These are phyloP conservation scores for Rhipidocladum racemiflorum DNA, from an alignment of 176 grass and related monocot species.

Conservation along the genomic window DNA sequence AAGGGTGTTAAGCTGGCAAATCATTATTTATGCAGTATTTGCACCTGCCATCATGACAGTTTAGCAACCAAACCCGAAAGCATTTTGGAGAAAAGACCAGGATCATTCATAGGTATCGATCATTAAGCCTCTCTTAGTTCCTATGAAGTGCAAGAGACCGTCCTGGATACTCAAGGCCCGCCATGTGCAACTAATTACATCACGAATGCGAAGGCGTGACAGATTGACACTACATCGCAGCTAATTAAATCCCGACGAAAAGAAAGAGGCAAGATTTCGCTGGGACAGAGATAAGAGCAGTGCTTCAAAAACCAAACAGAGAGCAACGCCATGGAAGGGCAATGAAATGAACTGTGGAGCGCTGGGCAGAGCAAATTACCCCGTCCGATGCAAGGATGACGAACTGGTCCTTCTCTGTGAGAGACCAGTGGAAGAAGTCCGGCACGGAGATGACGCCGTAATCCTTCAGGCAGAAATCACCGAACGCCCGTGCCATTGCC, in stretches of 20 bases:
- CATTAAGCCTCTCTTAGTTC: slow-evolving; percentile 31
- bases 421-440: slow-evolving; percentile 87
- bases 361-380: slow-evolving; percentile 44
- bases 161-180: slow-evolving; percentile 35
- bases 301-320: neutral
- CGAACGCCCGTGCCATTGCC: slow-evolving; percentile 91
- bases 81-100: slow-evolving; percentile 41
- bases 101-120: slow-evolving; percentile 32
- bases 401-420: slow-evolving; percentile 75
- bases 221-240: slow-evolving; percentile 52
- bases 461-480: slow-evolving; percentile 96
- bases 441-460: slow-evolving; percentile 97
- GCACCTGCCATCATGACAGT: slow-evolving; percentile 48
- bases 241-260: slow-evolving; percentile 37
- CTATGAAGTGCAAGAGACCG: slow-evolving; percentile 24
- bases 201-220: slow-evolving; percentile 32
- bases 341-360: neutral
- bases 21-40: slow-evolving; percentile 42
- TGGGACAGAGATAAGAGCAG: slow-evolving; percentile 23
- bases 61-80: slow-evolving; percentile 34
- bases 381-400: slow-evolving; percentile 93
- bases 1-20: slow-evolving; percentile 42
- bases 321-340: neutral
- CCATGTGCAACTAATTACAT: slow-evolving; percentile 48
- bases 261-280: slow-evolving; percentile 31